Conservation (phyloP, 2,329 filamentous ascomycete species). For the Colletotrichum abscissum region DNA sequence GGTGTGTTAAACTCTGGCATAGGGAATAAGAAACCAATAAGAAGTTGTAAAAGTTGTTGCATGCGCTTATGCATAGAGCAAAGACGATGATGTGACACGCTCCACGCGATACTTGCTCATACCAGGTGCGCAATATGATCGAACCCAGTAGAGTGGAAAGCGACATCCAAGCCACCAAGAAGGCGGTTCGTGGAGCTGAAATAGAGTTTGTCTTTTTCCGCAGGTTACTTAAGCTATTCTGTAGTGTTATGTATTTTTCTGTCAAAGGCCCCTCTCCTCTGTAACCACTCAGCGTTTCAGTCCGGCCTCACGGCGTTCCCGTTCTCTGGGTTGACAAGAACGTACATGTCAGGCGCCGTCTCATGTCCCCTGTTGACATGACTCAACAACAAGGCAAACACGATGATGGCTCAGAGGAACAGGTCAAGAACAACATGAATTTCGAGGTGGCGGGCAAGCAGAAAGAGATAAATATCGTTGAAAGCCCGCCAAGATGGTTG, state of each 20-base stretch:
- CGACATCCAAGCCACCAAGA: background rate
- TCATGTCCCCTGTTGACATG: background rate
- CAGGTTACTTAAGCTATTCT: background rate
- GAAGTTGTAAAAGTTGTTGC: no score
- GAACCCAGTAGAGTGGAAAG: no score
- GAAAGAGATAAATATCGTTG: constrained; percentile 2
- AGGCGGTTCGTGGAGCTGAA: background rate
- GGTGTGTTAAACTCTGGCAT: no score
- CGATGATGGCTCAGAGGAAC: background rate
- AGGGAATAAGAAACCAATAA: no score
- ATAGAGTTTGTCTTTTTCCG: background rate
- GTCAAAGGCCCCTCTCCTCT: constrained; percentile 2
- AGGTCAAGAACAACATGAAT: background rate
- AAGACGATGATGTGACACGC: no score
- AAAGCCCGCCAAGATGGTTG: no score
- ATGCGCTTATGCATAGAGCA: no score
- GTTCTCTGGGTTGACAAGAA: background rate
- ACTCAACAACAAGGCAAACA: background rate
- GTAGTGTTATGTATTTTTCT: background rate
- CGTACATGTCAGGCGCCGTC: background rate
- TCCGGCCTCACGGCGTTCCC: background rate
- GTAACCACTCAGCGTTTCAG: constrained; percentile 23
- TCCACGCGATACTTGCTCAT: no score
- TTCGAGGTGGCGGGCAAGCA: background rate
- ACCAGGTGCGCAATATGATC: background rate